phyloP scores from a whole-genome alignment of 345 rosid genomes.

The Hibiscus trionum region DNA sequence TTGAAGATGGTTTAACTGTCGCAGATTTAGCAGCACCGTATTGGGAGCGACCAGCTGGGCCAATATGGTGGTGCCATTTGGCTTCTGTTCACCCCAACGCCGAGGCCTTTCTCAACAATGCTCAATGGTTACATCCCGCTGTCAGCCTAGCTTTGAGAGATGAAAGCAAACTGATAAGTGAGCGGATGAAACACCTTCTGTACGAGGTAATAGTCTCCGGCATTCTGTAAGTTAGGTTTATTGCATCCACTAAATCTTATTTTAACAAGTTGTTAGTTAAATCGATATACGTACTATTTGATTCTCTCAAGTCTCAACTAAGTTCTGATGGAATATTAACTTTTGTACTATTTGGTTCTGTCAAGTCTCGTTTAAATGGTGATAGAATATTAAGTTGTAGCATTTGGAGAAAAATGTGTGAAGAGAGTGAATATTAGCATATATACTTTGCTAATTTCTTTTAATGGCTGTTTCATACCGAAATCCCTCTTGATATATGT shows the following conservation, averaged over 20 bases:
- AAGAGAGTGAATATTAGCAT: neutral
- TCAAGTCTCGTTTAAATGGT: neutral
- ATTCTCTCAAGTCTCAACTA: neutral
- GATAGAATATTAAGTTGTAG: neutral
- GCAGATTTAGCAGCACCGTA: conserved; percentile 95
- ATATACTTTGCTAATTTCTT: neutral
- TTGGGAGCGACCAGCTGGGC: conserved; percentile 90
- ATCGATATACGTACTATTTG: neutral
- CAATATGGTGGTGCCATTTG: conserved; percentile 94
- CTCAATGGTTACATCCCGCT: conserved; percentile 98
- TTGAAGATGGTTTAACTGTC: conserved; percentile 54
- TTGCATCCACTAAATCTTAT: neutral
- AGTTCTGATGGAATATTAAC: neutral
- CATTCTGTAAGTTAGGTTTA: neutral
- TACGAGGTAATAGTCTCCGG: conserved; percentile 52
- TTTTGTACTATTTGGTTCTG: neutral
- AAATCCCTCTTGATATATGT: neutral
- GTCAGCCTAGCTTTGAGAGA: conserved; percentile 82
- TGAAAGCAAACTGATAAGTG: conserved; percentile 81
- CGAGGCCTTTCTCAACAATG: conserved; percentile 57
- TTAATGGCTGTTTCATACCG: neutral
- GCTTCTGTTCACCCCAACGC: conserved; percentile 52
- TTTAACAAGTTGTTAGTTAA: neutral
- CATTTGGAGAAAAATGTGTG: neutral
- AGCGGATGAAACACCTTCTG: conserved; percentile 84